Evolutionary conservation across 768 basidiomycete species (phyloP), one percentile per base, ranked within the genome.

Genomic region (Lentinula detonsa): DNA sequence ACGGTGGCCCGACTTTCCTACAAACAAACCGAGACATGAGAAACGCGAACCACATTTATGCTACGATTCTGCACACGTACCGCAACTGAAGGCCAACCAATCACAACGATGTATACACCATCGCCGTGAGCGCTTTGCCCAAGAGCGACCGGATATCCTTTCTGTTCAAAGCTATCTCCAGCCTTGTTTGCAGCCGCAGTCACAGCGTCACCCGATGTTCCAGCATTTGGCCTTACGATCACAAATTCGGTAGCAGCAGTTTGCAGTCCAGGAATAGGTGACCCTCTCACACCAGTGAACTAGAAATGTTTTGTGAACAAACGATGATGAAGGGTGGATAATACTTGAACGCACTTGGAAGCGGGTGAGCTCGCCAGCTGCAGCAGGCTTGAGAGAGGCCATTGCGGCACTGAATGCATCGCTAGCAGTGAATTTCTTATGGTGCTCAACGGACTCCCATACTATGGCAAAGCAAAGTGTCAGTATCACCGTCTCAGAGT

Each of bases 51-150:
- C 37, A 39, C 8, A 39, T 3, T 9, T 5, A 16, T 43, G 15
- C 5, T 16, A 43, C 10, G 16, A 15, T 13, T 5, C 5, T 43
- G 42, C 0, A 57, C 18, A 58, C 57, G 33, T 50, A 58, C 57
- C 43, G 57, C 28, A 11, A 46, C 37, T 7, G 57, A 58, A 34
- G 43, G 45, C 57, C 57, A 58, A 4, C 57, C 57, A 34, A 58
- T 28, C 18, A 58, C 43, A 33, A 58, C 33, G 7, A 58, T 6
- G 28, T 48, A 58, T 5, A 58, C 48, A 13, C 57, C 57, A 35
- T 46, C 45, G 10, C 48, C 45, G 16, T 49, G 34, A 1, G 48
- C 35, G 21, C 57, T 58, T 45, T 58, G 23, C 15, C 48, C 57
- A 9, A 46, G 31, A n/a, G 48, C 48, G 7, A 33, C 57, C 8